Conservation (phyloP, 2,329 filamentous ascomycete genomes). For the Cordyceps farinosa region DNA sequence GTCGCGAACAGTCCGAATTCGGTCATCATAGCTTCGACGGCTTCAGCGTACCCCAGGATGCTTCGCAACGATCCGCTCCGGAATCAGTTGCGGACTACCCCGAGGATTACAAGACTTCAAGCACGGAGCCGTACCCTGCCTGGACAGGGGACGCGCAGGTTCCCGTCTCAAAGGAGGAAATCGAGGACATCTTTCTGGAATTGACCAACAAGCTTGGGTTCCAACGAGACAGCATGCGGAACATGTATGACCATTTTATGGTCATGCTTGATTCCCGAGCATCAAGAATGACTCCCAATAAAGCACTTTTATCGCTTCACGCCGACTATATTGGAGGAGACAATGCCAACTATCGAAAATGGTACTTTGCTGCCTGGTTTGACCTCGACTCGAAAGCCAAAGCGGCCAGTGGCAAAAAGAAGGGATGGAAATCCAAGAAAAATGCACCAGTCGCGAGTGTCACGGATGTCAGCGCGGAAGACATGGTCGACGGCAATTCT, state of each 20-base stretch:
- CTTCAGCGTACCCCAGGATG: slow-evolving; percentile 81
- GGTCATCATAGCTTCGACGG: slow-evolving; percentile 52
- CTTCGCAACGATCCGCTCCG: slow-evolving; percentile 78
- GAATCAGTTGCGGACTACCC: slow-evolving; percentile 97
- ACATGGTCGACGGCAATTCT: slow-evolving; percentile 60
- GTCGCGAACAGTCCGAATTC: slow-evolving; percentile 55
- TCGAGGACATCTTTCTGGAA: slow-evolving; percentile 97
- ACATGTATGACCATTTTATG: slow-evolving; percentile 99
- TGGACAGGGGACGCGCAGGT: slow-evolving; percentile 93
- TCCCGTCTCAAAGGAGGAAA: slow-evolving; percentile 93
- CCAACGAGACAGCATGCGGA: slow-evolving; percentile 98
- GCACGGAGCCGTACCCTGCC: slow-evolving; percentile 91
- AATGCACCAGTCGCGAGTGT: slow-evolving; percentile 24
- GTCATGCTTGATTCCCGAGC: slow-evolving; percentile 90
- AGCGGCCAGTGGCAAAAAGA: slow-evolving; percentile 71
- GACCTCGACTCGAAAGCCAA: slow-evolving; percentile 75
- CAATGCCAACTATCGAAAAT: slow-evolving; percentile 96
- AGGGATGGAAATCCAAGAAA: slow-evolving; percentile 53
- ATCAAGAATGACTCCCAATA: slow-evolving; percentile 97
- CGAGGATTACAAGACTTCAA: slow-evolving; percentile 85
- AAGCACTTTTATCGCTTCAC: slow-evolving; percentile 89
- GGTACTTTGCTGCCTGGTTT: slow-evolving; percentile 97
- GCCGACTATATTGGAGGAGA: slow-evolving; percentile 98
- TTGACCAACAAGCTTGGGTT: slow-evolving; percentile 95
- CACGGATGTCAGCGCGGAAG: slow-evolving; percentile 65